Evolutionary conservation across 768 basidiomycete species (phyloP).

Genomic region (Suillus fuscotomentosus): DNA sequence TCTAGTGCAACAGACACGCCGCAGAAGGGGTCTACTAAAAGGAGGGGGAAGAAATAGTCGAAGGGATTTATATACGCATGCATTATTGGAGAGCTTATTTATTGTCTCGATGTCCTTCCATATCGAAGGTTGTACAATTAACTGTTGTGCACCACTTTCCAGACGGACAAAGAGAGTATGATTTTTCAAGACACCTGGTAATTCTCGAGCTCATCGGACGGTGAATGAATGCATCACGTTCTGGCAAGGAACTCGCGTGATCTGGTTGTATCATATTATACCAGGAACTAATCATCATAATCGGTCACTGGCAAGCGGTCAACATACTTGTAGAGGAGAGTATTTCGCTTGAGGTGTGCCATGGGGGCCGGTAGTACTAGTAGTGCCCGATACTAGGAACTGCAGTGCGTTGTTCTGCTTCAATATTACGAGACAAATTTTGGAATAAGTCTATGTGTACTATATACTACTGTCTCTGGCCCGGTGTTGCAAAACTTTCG

Average conservation of each 20-base stretch:
- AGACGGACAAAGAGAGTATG: not conserved
- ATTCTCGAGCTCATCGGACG: not conserved
- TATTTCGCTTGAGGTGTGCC: not conserved
- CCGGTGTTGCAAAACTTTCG: too few species aligned
- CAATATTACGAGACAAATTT: not conserved
- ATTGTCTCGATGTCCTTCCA: not conserved
- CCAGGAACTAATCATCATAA: not conserved
- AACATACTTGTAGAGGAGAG: not conserved
- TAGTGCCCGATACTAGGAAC: not conserved
- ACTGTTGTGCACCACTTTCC: not conserved
- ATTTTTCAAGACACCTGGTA: not conserved
- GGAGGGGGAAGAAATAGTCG: conserved; percentile 25
- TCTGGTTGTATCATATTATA: not conserved
- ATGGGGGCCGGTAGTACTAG: not conserved
- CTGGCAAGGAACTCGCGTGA: not conserved
- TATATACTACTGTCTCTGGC: too few species aligned
- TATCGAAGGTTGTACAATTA: not conserved
- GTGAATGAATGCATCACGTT: not conserved
- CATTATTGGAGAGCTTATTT: not conserved
- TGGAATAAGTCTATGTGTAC: not conserved
- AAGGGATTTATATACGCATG: not conserved
- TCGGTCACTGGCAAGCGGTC: not conserved
- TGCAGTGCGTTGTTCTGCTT: not conserved
- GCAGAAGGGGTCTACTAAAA: conserved; percentile 24
- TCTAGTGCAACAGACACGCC: conserved; percentile 14